Evolutionary conservation across 495 filamentous ascomycete genomes (phyloP), one percentile per base, ranked within the genome.

Genomic region (Cercophora samala): DNA sequence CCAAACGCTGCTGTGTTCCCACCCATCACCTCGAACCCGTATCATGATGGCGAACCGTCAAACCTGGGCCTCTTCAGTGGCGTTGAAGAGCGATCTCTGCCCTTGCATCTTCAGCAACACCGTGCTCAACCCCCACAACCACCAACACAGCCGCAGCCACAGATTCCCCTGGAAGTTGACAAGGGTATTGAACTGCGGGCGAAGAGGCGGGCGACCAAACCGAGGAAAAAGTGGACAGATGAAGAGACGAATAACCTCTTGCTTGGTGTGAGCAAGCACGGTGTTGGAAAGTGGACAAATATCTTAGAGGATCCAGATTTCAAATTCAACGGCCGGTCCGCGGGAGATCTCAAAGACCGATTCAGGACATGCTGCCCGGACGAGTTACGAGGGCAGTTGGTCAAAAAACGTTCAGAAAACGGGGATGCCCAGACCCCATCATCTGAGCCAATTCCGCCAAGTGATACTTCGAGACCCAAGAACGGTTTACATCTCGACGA

Each of bases 261-360:
- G 26, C 82, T 87, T 63, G 93, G 92, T 1, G 92, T 96, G 19
- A 83, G 87, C 53, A 89, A 88, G 66, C 91, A 93, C 75, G 93
- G 93, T 0, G 89, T 96, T 63, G 93, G 93, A 21, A 92, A 88
- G 73, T 97, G 93, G 93, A 95, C 89, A 51, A 86, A 86, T 55
- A 96, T 97, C 18, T 75, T 95, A n/a, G 83, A 90, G 13, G 88
- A 93, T 66, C 79, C 87, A 1, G 87, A 88, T 25, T 90, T 91
- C 70, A 81, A 79, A 19, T 97, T 97, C 77, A 88, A 93, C 70
- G 83, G 84, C 37, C 84, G 93, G 53, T 89, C 87, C 32, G 87
- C 90, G 19, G 87, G 91, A 13, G 93, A 97, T 73, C 76, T 97
- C 66, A 97, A 96, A 80, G 93, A 97, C 75, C 85, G 90, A 23